phyloP scores from a whole-genome alignment of 78 protist genomes.

The Pelomyxa schiedti region DNA sequence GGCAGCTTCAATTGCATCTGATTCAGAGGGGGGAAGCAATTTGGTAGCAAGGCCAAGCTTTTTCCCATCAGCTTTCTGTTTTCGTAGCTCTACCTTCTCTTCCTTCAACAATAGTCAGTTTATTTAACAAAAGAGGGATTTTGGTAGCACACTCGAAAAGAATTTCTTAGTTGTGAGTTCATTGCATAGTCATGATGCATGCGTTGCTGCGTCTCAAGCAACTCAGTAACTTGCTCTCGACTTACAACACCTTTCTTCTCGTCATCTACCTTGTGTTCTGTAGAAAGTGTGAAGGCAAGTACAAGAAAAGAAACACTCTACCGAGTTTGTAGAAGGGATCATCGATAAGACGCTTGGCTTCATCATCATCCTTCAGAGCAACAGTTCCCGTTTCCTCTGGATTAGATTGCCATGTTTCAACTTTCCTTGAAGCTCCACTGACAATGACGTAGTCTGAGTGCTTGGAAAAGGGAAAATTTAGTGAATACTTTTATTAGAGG shows the following conservation, averaged over 20 bases:
- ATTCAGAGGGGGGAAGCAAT: slow-evolving; percentile 6
- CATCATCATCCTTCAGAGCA: background rate
- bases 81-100: slow-evolving; percentile 5
- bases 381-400: background rate
- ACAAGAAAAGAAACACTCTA: background rate
- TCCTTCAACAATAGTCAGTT: no score
- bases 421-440: slow-evolving; percentile 22
- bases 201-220: slow-evolving; percentile 1
- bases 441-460: slow-evolving; percentile 28
- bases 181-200: slow-evolving; percentile 9
- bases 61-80: slow-evolving; percentile 7
- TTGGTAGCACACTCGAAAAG: slow-evolving; percentile 15
- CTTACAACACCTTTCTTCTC: slow-evolving; percentile 16
- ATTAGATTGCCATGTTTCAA: slow-evolving; percentile 7
- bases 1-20: slow-evolving; percentile 22
- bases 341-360: background rate
- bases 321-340: slow-evolving; percentile 18
- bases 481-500: background rate
- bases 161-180: slow-evolving; percentile 13
- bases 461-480: background rate
- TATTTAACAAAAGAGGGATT: no score
- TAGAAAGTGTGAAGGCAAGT: no score
- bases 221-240: slow-evolving; percentile 1
- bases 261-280: background rate
- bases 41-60: slow-evolving; percentile 15